Conservation (phyloP, 1,139 yeast genomes). For the Kodamaea sp. region DNA sequence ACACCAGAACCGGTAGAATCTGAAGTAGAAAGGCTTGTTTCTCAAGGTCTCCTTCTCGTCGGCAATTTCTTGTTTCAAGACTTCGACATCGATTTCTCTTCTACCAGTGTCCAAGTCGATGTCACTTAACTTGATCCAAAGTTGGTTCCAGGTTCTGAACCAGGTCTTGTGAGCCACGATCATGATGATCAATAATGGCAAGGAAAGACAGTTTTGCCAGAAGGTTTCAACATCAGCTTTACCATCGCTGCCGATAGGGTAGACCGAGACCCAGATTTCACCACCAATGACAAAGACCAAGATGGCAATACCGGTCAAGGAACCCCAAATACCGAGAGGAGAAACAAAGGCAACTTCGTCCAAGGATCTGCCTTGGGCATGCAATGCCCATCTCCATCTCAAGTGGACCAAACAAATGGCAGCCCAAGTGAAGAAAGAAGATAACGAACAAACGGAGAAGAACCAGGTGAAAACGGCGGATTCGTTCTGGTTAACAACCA, state of each 20-base stretch:
- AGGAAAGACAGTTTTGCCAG: conserved; percentile 50
- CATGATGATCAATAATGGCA: conserved; percentile 47
- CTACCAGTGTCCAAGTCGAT: conserved; percentile 55
- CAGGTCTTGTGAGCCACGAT: conserved; percentile 29
- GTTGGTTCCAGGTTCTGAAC: conserved; percentile 20
- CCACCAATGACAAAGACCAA: conserved; percentile 45
- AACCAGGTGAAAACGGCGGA: conserved; percentile 61
- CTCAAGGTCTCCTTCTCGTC: conserved; percentile 37
- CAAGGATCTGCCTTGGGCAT: conserved; percentile 40
- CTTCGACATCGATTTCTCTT: conserved; percentile 47
- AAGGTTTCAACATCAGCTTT: conserved; percentile 36
- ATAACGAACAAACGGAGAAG: conserved; percentile 64
- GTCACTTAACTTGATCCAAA: conserved; percentile 40
- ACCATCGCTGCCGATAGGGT: conserved; percentile 28
- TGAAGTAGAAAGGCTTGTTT: conserved; percentile 31
- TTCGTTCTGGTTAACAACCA: conserved; percentile 52
- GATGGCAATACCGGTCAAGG: conserved; percentile 44
- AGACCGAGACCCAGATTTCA: conserved; percentile 48
- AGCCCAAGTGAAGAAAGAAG: conserved; percentile 60
- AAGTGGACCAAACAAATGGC: conserved; percentile 52
- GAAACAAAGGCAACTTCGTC: conserved; percentile 52
- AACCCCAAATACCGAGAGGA: conserved; percentile 51
- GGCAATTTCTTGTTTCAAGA: conserved; percentile 47
- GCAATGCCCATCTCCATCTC: conserved; percentile 53
- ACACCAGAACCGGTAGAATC: conserved; percentile 42